phyloP scores from a whole-genome alignment of 2,329 filamentous ascomycete genomes.

The Trichoderma koningiopsis region DNA sequence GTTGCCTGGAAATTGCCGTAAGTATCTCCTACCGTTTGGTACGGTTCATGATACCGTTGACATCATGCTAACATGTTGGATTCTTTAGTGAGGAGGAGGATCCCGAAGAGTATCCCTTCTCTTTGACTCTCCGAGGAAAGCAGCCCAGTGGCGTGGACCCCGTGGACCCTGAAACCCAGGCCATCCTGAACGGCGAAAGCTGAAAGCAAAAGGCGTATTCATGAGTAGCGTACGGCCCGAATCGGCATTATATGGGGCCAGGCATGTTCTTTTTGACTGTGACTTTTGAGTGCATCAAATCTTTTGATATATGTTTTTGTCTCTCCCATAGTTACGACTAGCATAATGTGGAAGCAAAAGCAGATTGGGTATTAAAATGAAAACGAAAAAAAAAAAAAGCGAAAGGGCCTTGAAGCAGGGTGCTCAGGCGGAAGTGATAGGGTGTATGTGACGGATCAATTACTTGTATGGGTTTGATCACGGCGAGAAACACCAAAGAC shows the following conservation, averaged over 20 bases:
- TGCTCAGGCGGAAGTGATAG: neutral
- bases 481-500: neutral
- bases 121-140: slow-evolving; percentile 59
- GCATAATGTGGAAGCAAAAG: slow-evolving; percentile 7
- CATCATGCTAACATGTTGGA: slow-evolving; percentile 28
- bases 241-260: slow-evolving; percentile 10
- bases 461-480: neutral
- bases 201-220: slow-evolving; percentile 3
- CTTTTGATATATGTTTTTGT: slow-evolving; percentile 20
- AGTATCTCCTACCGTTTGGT: slow-evolving; percentile 50
- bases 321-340: neutral
- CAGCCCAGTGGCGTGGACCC: slow-evolving; percentile 43
- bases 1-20: slow-evolving; percentile 97
- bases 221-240: slow-evolving; percentile 5
- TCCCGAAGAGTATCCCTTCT: slow-evolving; percentile 68
- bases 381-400: neutral
- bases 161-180: slow-evolving; percentile 34
- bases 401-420: neutral
- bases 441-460: neutral
- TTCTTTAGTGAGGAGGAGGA: slow-evolving; percentile 83
- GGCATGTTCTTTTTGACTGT: neutral
- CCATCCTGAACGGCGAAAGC: slow-evolving; percentile 30
- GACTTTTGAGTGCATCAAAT: slow-evolving; percentile 3
- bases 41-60: neutral
- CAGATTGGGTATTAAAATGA: slow-evolving; percentile 21